Evolutionary conservation across 176 grass and related monocot genomes (phyloP).

Genomic region (Musa acuminata): DNA sequence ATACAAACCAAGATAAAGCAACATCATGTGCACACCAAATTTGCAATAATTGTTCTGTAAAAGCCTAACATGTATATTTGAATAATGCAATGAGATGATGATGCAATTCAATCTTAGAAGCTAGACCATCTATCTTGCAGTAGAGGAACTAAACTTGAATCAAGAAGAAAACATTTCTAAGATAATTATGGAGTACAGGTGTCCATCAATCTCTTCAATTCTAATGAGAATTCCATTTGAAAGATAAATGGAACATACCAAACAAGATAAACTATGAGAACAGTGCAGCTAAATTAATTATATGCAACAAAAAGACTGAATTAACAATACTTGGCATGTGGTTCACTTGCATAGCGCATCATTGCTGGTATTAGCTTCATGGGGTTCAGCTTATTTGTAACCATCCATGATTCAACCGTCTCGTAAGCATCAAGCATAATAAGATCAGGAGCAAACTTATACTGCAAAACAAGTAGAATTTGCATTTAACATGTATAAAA

Average conservation of each 20-base stretch:
- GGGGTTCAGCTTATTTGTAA: constrained; percentile 79
- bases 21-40: neutral
- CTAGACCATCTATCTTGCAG: neutral
- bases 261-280: neutral
- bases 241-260: neutral
- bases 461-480: constrained; percentile 41
- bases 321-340: constrained; percentile 75
- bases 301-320: constrained; percentile 1
- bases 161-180: neutral
- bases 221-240: neutral
- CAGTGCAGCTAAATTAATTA: neutral
- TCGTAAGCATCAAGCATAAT: constrained; percentile 96
- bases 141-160: neutral
- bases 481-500: neutral
- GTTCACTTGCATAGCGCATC: constrained; percentile 99
- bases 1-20: neutral
- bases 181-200: neutral
- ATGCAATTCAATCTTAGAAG: no score
- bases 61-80: neutral
- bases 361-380: constrained; percentile 98
- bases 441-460: constrained; percentile 97
- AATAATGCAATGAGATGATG: no score
- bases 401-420: constrained; percentile 97
- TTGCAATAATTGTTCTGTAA: neutral
- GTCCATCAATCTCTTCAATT: neutral